Evolutionary conservation across 2,329 filamentous ascomycete species (phyloP).

Genomic region (Huntiella omanensis): DNA sequence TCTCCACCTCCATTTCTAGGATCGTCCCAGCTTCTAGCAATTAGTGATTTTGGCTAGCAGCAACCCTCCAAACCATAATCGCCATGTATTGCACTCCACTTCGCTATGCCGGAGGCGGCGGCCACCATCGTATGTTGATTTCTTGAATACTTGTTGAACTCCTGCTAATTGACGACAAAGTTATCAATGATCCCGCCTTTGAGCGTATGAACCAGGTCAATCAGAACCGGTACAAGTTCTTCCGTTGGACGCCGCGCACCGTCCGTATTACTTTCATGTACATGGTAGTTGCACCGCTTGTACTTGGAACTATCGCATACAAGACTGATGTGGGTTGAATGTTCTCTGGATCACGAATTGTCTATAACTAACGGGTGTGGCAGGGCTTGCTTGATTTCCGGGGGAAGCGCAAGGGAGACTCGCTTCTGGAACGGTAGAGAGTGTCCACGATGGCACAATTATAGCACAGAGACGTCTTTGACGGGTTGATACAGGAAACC

Average conservation of each 20-base stretch:
- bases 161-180: background rate
- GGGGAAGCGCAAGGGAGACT: conserved; percentile 75
- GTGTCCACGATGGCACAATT: background rate
- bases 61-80: background rate
- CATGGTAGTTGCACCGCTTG: conserved; percentile 49
- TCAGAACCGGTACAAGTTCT: conserved; percentile 84
- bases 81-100: background rate
- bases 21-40: too few relatives aligned
- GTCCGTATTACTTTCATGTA: conserved; percentile 66
- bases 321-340: conserved; percentile 57
- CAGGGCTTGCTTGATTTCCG: conserved; percentile 76
- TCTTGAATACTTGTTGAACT: background rate
- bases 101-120: background rate
- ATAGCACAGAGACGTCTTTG: background rate
- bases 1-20: too few relatives aligned
- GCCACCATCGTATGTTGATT: background rate
- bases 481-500: too few relatives aligned
- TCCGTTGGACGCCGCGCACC: conserved; percentile 77
- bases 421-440: conserved; percentile 56
- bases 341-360: background rate
- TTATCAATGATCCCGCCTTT: conserved; percentile 11
- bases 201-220: conserved; percentile 29
- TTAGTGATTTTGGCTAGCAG: too few relatives aligned
- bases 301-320: conserved; percentile 55
- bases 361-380: background rate